These are phyloP conservation scores for Pezicula carpinea DNA, from an alignment of 2,329 filamentous ascomycete species.

Conservation along the genomic window DNA sequence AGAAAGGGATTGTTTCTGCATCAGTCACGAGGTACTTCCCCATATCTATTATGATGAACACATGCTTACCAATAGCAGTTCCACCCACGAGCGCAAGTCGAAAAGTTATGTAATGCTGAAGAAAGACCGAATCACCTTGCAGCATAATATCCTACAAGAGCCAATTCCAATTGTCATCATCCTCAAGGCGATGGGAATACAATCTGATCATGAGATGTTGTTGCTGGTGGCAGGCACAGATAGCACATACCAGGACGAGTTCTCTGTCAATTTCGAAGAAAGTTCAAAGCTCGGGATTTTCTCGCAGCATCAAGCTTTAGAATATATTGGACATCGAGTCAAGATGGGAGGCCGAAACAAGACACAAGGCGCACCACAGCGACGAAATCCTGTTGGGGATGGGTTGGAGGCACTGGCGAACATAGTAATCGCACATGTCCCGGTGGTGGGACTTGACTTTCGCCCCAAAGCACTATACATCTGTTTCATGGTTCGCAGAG, in stretches of 20 bases:
- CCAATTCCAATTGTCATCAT: constrained; percentile 93
- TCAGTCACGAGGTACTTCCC: constrained; percentile 68
- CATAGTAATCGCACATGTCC: constrained; percentile 91
- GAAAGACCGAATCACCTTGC: constrained; percentile 83
- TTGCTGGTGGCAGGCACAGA: constrained; percentile 86
- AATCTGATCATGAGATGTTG: constrained; percentile 93
- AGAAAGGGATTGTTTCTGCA: constrained; percentile 90
- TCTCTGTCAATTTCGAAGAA: constrained; percentile 92
- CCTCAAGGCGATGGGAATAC: constrained; percentile 87
- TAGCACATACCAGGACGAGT: constrained; percentile 87
- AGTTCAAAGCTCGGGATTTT: constrained; percentile 77
- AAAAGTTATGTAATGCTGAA: constrained; percentile 95
- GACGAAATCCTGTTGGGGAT: constrained; percentile 82
- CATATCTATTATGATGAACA: neutral
- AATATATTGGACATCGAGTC: constrained; percentile 82
- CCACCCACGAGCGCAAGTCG: constrained; percentile 94
- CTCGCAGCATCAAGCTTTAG: constrained; percentile 92
- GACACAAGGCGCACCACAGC: constrained; percentile 46
- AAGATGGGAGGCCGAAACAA: constrained; percentile 71
- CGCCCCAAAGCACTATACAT: constrained; percentile 96
- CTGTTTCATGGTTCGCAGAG: constrained; percentile 94
- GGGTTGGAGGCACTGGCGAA: constrained; percentile 89
- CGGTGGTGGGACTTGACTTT: constrained; percentile 87
- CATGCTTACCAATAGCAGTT: constrained; percentile 48
- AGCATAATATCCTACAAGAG: constrained; percentile 90